A percentile compares a stretch with the other conserved stretches of the same genome.
Evolutionary conservation across 106 monocot genomes (phyloP).

Genomic region (Dactylorhiza incarnata): DNA sequence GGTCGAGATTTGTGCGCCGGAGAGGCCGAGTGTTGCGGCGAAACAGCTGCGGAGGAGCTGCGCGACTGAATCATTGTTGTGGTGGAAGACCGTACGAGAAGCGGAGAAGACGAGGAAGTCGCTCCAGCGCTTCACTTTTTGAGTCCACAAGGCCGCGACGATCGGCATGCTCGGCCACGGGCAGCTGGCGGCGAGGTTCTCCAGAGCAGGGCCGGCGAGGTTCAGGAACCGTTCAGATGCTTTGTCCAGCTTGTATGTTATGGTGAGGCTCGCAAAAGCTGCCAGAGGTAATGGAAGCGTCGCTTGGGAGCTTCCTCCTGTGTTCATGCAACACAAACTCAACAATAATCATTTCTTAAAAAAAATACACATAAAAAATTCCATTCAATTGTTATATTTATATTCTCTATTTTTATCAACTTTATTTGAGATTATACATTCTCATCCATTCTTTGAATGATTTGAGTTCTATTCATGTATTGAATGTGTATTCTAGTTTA

Average conservation of each 20-base stretch:
- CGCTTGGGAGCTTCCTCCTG: conserved; percentile 58
- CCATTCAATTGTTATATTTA: too few relatives aligned
- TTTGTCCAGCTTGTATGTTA: conserved; percentile 94
- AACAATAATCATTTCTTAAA: too few relatives aligned
- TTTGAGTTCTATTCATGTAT: too few relatives aligned
- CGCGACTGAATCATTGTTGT: conserved; percentile 66
- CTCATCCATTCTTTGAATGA: too few relatives aligned
- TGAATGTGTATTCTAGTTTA: too few relatives aligned
- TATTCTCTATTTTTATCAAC: too few relatives aligned
- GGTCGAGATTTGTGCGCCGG: conserved; percentile 17
- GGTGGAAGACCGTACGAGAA: conserved; percentile 86
- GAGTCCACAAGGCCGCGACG: conserved; percentile 87
- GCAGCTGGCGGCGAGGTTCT: conserved; percentile 83
- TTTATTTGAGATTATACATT: too few relatives aligned
- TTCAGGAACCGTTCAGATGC: conserved; percentile 81
- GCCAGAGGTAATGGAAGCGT: conserved; percentile 88
- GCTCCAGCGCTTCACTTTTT: conserved; percentile 89
- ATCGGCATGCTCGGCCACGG: conserved; percentile 99
- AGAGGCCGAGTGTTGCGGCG: conserved; percentile 45
- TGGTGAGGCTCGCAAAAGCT: conserved; percentile 94
- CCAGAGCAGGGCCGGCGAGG: conserved; percentile 88
- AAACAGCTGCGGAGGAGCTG: conserved; percentile 93
- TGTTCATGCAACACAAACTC: background rate
- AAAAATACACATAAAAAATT: too few relatives aligned
- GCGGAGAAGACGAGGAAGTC: conserved; percentile 93